Percentiles rank a stretch among this genome's conserved stretches.
phyloP scores from a whole-genome alignment of 2,329 filamentous ascomycete genomes.

The Verticillium isaacii region DNA sequence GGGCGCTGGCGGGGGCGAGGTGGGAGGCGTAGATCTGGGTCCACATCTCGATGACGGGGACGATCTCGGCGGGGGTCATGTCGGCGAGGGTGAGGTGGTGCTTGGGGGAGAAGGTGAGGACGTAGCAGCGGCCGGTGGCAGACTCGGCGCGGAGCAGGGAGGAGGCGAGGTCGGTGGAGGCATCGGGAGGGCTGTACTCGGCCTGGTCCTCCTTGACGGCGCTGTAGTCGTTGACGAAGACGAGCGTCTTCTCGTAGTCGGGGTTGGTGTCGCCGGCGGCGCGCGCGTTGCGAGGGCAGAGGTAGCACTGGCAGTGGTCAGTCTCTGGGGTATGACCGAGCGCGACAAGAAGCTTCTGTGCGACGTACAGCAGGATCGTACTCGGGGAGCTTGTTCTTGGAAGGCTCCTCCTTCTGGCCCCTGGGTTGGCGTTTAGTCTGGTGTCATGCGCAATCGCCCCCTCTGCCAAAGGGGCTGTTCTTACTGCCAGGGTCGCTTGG shows the following conservation, averaged over 20 bases:
- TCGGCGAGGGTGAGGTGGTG: conserved; percentile 93
- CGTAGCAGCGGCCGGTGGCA: conserved; percentile 94
- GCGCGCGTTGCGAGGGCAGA: conserved; percentile 87
- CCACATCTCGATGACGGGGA: conserved; percentile 86
- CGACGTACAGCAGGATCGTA: conserved; percentile 68
- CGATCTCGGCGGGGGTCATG: conserved; percentile 69
- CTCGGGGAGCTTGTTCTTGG: conserved; percentile 64
- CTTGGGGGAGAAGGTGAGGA: conserved; percentile 86
- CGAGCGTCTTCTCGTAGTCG: conserved; percentile 79
- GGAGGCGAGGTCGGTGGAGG: conserved; percentile 57
- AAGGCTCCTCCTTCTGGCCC: conserved; percentile 71
- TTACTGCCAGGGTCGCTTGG: conserved; percentile 97
- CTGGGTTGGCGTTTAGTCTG: conserved; percentile 33
- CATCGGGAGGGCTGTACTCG: conserved; percentile 54
- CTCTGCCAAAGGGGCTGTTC: conserved; percentile 26
- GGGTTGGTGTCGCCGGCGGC: conserved; percentile 86
- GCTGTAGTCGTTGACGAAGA: conserved; percentile 97
- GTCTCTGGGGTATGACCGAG: neutral
- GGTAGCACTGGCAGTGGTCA: conserved; percentile 65
- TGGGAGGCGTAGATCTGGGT: conserved; percentile 83
- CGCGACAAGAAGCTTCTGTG: neutral
- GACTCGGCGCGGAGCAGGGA: conserved; percentile 76
- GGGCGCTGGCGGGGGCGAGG: conserved; percentile 65
- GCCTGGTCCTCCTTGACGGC: conserved; percentile 92
- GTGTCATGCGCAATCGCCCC: neutral